Evolutionary conservation across 1,284 basidiomycete species (phyloP), one percentile per base, ranked within the genome.

Genomic region (Melampsora larici-populina): DNA sequence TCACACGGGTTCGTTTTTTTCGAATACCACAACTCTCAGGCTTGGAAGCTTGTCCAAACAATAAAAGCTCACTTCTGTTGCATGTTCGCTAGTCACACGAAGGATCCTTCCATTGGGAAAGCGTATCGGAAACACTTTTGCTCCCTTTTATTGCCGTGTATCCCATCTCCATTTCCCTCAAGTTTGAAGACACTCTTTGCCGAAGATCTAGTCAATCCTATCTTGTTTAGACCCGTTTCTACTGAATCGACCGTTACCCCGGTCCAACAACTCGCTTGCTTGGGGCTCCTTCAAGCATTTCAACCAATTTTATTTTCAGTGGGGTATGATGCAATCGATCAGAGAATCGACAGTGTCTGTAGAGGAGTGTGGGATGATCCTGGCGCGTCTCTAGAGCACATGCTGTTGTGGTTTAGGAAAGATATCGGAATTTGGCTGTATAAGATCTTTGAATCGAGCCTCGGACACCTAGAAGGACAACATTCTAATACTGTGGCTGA

Each of bases 221-320:
- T 83, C 4, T 65, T 78, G 17, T 79, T 83, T 75, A 79, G 84
- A 9, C 79, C 82, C 8, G 64, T 75, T 21, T 83, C 84, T 73
- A 81, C 84, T 15, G 48, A 48, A 33, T 64, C 72, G 2, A 51
- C 73, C 81, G 24, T 58, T 80, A 1, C 82, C 83, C 21, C 80
- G 84, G 17, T 73, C 81, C 4, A 83, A 6, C 81, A 85, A 55
- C 89, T 94, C 65, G 89, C 91, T 71, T 85, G 87, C 1, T 87
- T 97, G 0, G 91, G 91, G 1, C 86, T 96, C 17, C 86, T 93
- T 40, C 91, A 94, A 78, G 88, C 93, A 40, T 95, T 92, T 82
- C 92, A 94, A 80, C 89, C 89, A 1, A 89, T 93, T 70, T 88
- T 97, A 33, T 89, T 91, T 36, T 89, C 89, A 76, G 90, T 94